Percentiles rank a stretch among this genome's conserved stretches.
These are phyloP conservation scores for Tricholomella constricta DNA, from an alignment of 768 basidiomycete species.

Conservation along the genomic window DNA sequence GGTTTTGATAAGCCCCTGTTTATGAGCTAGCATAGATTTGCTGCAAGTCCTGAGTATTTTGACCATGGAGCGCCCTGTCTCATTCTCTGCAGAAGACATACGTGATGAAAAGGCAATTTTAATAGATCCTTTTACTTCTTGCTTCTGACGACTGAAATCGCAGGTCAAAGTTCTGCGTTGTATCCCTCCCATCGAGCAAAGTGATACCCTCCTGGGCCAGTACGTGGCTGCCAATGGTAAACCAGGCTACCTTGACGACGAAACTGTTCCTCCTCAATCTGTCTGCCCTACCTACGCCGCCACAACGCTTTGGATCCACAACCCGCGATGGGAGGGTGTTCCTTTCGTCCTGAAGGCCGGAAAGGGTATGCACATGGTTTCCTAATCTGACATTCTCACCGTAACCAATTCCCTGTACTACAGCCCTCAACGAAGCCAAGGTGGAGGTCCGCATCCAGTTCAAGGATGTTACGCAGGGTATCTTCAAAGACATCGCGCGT, in stretches of 20 bases:
- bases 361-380: slow-evolving; percentile 64
- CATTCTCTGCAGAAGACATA: slow-evolving; percentile 95
- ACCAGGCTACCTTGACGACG: slow-evolving; percentile 99
- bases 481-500: slow-evolving; percentile 94
- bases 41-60: slow-evolving; percentile 93
- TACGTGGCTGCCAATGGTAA: slow-evolving; percentile 88
- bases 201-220: slow-evolving; percentile 91
- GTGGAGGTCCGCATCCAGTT: slow-evolving; percentile 98
- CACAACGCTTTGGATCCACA: slow-evolving; percentile 87
- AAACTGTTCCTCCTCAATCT: slow-evolving; percentile 90
- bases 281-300: slow-evolving; percentile 95
- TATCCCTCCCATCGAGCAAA: slow-evolving; percentile 77
- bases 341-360: slow-evolving; percentile 98
- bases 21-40: slow-evolving; percentile 59
- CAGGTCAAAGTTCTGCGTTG: slow-evolving; percentile 95
- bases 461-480: slow-evolving; percentile 95
- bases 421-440: slow-evolving; percentile 97
- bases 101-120: slow-evolving; percentile 90
- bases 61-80: slow-evolving; percentile 98
- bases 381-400: neutral
- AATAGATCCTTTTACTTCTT: slow-evolving; percentile 5
- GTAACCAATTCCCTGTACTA: slow-evolving; percentile 7
- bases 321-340: slow-evolving; percentile 97
- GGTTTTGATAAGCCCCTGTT: slow-evolving; percentile 17
- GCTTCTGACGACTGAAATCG: slow-evolving; percentile 1